phyloP scores from a whole-genome alignment of 2,329 filamentous ascomycete species.

The Clarireedia paspali region DNA sequence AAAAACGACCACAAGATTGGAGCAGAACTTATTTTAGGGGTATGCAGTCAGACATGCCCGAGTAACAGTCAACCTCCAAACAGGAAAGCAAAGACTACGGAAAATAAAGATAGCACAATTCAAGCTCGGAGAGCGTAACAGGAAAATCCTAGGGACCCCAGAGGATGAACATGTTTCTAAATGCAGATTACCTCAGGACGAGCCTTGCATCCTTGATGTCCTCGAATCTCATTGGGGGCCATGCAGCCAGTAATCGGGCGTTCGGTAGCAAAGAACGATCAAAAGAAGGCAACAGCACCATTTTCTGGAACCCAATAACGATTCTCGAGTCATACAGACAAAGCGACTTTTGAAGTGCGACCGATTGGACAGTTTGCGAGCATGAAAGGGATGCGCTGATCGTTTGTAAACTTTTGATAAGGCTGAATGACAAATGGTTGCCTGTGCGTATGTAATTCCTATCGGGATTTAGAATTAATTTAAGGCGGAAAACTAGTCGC shows the following conservation, averaged over 20 bases:
- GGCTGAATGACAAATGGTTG: neutral
- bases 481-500: neutral
- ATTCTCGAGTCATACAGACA: neutral
- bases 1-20: neutral
- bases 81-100: neutral
- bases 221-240: conserved; percentile 4
- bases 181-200: neutral
- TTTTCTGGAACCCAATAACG: neutral
- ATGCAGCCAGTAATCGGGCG: neutral
- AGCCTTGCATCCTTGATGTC: neutral
- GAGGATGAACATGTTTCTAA: neutral
- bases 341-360: neutral
- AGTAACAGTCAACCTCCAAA: neutral
- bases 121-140: conserved; percentile 1
- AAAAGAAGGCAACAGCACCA: neutral
- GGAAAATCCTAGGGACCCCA: conserved; percentile 5
- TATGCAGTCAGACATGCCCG: conserved; percentile 6
- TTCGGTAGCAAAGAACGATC: neutral
- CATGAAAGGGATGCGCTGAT: neutral
- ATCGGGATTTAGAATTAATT: neutral
- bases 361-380: conserved; percentile 4
- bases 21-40: neutral
- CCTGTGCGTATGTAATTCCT: neutral
- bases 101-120: neutral
- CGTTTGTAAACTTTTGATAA: neutral